Conservation (phyloP, 495 filamentous ascomycete genomes). For the Neurospora tetraspora region DNA sequence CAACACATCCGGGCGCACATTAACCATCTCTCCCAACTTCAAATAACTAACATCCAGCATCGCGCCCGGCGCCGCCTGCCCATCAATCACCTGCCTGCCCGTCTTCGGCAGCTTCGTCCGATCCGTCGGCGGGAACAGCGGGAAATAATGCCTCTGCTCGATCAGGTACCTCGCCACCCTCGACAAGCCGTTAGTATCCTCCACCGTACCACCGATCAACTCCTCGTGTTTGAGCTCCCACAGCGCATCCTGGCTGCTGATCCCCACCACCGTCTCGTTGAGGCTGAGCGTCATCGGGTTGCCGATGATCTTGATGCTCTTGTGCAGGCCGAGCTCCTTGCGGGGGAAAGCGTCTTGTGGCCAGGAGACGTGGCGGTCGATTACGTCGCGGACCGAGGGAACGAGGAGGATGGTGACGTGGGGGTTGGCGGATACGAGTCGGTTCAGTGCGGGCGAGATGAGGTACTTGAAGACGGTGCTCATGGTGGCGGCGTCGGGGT, state of each 20-base stretch:
- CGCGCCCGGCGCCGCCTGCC: slow-evolving; percentile 52
- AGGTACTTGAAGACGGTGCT: slow-evolving; percentile 72
- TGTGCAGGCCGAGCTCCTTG: slow-evolving; percentile 62
- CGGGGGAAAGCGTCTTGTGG: slow-evolving; percentile 73
- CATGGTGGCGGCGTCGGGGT: slow-evolving; percentile 70
- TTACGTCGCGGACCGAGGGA: slow-evolving; percentile 76
- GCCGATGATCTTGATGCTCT: slow-evolving; percentile 63
- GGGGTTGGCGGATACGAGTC: slow-evolving; percentile 57
- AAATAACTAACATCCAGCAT: slow-evolving; percentile 73
- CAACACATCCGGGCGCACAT: slow-evolving; percentile 73
- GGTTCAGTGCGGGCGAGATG: slow-evolving; percentile 56
- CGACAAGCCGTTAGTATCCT: slow-evolving; percentile 50
- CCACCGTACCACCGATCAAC: slow-evolving; percentile 43
- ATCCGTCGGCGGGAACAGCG: slow-evolving; percentile 70
- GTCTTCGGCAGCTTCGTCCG: slow-evolving; percentile 56
- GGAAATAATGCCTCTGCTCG: slow-evolving; percentile 83
- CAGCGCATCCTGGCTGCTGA: slow-evolving; percentile 75
- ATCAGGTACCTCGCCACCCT: slow-evolving; percentile 63
- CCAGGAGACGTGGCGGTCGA: slow-evolving; percentile 77
- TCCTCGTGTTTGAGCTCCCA: slow-evolving; percentile 73
- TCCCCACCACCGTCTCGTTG: slow-evolving; percentile 72
- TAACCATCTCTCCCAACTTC: slow-evolving; percentile 84
- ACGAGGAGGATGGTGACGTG: slow-evolving; percentile 71
- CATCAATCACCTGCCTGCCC: slow-evolving; percentile 32
- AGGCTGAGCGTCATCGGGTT: slow-evolving; percentile 80